Evolutionary conservation across 345 rosid species (phyloP).

Genomic region (Aquilaria sinensis): DNA sequence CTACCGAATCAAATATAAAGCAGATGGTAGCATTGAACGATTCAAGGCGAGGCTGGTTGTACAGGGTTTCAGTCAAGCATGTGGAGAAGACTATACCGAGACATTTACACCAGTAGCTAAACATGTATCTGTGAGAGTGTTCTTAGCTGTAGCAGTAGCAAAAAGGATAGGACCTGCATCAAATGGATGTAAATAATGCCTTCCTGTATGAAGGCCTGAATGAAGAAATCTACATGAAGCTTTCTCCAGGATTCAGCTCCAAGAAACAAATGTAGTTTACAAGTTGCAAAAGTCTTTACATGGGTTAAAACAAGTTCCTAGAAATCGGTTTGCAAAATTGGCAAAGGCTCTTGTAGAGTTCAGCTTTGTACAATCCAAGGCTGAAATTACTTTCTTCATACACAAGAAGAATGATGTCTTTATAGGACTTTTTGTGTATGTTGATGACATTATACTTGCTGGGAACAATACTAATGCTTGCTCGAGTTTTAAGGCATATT

Average conservation of each 20-base stretch:
- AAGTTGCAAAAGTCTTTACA: background rate
- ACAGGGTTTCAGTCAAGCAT: background rate
- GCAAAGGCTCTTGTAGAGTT: too few species aligned
- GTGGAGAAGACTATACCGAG: background rate
- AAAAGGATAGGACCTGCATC: background rate
- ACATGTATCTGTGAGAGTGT: background rate
- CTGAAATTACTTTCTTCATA: too few species aligned
- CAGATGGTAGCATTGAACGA: background rate
- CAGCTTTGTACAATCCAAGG: too few species aligned
- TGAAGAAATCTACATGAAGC: too few species aligned
- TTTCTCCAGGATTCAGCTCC: background rate
- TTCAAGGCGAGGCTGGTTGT: background rate
- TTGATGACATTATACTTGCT: too few species aligned
- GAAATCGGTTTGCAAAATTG: too few species aligned
- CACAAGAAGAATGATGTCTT: too few species aligned
- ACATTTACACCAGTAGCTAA: background rate
- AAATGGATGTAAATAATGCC: background rate
- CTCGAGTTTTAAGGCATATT: too few species aligned
- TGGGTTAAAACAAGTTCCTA: too few species aligned
- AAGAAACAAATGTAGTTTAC: background rate
- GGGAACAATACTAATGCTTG: too few species aligned
- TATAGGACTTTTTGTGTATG: too few species aligned
- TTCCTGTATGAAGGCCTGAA: too few species aligned
- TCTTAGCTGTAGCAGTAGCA: background rate
- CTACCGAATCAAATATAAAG: background rate